Evolutionary conservation across 257 asterid genomes (phyloP).

Genomic region (Avicennia marina): DNA sequence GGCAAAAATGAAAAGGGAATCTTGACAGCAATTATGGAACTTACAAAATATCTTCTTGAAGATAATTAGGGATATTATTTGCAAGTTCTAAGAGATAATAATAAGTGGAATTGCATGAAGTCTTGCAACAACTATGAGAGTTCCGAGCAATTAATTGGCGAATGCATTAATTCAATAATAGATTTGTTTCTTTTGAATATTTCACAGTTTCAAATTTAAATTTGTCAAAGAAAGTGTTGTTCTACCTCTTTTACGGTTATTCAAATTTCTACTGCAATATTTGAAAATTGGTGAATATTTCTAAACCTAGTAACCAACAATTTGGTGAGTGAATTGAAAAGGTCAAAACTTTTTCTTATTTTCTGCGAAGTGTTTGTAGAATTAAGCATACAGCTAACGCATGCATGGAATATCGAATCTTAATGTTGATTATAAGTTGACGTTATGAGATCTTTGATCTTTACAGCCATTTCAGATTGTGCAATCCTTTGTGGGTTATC

Average conservation of each 20-base stretch:
- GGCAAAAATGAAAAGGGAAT: neutral
- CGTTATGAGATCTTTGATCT: no score
- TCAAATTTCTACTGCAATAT: no score
- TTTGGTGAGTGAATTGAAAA: no score
- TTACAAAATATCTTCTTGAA: neutral
- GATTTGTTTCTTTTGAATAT: no score
- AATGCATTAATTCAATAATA: neutral
- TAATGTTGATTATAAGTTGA: slow-evolving; percentile 4
- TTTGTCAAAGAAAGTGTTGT: no score
- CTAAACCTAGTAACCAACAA: no score
- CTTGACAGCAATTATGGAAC: neutral
- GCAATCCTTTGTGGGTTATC: slow-evolving; percentile 1
- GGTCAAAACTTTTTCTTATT: no score
- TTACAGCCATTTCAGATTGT: neutral
- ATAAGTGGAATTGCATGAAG: neutral
- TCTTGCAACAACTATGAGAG: neutral
- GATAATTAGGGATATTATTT: neutral
- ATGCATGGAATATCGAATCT: neutral
- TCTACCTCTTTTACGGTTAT: no score
- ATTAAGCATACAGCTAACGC: neutral
- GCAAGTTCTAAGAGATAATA: neutral
- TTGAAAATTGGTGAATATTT: no score
- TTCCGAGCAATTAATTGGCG: slow-evolving; percentile 2
- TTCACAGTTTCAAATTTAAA: neutral
- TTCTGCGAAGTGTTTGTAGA: no score